Conservation (phyloP, 2,329 filamentous ascomycete species). For the Aspergillus sp. region DNA sequence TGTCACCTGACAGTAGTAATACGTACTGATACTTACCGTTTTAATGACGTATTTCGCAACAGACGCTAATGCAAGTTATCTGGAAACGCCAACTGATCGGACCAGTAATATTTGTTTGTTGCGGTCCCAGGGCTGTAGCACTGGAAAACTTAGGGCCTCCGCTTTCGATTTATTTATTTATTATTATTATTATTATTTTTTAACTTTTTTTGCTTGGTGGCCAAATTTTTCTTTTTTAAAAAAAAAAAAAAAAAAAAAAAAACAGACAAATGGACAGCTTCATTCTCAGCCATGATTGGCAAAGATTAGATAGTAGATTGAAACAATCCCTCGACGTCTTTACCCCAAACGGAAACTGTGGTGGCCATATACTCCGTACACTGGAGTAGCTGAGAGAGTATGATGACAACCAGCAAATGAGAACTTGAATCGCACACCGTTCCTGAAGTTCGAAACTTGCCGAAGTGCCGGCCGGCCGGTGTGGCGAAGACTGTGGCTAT, state of each 20-base stretch:
- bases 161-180: neutral
- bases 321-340: neutral
- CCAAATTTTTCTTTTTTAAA: neutral
- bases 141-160: conserved; percentile 23
- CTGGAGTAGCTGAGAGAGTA: no score
- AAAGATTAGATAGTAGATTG: neutral
- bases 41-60: neutral
- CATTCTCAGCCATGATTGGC: neutral
- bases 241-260: neutral
- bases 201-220: neutral
- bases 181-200: neutral
- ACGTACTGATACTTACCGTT: neutral
- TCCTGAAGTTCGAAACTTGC: neutral
- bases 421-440: neutral
- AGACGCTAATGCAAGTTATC: conserved; percentile 33
- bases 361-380: neutral
- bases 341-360: neutral
- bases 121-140: conserved; percentile 29
- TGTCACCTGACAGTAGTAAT: neutral
- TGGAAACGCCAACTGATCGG: conserved; percentile 14
- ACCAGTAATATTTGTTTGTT: neutral
- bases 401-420: no score
- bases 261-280: no score
- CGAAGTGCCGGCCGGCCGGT: neutral
- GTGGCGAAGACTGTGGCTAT: neutral